Evolutionary conservation across 1,139 yeast species (phyloP).

Genomic region (Blastobotrys aristatus): DNA sequence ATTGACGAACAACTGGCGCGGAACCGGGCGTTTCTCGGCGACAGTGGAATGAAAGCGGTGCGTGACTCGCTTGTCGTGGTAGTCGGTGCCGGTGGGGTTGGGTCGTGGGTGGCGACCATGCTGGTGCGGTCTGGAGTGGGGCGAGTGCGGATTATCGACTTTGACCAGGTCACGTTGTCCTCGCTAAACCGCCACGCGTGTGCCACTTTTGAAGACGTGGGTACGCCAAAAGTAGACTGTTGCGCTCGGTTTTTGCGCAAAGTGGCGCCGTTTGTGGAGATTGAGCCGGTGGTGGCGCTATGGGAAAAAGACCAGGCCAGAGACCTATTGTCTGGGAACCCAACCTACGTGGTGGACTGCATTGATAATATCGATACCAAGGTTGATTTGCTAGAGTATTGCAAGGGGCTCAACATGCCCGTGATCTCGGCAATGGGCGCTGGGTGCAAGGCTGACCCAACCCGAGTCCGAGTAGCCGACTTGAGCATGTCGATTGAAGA

Average conservation of each 20-base stretch:
- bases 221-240: constrained; percentile 80
- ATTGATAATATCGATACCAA: constrained; percentile 95
- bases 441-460: constrained; percentile 83
- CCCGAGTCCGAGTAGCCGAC: constrained; percentile 76
- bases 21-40: constrained; percentile 85
- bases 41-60: constrained; percentile 72
- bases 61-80: constrained; percentile 73
- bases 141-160: constrained; percentile 74
- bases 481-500: constrained; percentile 83
- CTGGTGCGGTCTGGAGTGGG: constrained; percentile 86
- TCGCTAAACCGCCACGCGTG: constrained; percentile 92
- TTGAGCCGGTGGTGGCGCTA: constrained; percentile 70
- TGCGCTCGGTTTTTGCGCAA: constrained; percentile 56
- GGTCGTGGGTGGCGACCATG: constrained; percentile 95
- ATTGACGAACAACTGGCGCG: constrained; percentile 89
- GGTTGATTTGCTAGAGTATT: constrained; percentile 76
- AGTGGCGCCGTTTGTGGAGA: constrained; percentile 87
- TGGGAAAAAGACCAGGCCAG: constrained; percentile 62
- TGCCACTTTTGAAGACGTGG: constrained; percentile 84
- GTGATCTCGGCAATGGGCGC: constrained; percentile 95
- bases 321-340: constrained; percentile 47
- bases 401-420: constrained; percentile 42
- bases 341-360: constrained; percentile 79
- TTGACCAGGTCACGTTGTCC: constrained; percentile 90
- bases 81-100: constrained; percentile 99